Conservation (phyloP, 805 yeast species). For the Metschnikowia drakensbergensis region DNA sequence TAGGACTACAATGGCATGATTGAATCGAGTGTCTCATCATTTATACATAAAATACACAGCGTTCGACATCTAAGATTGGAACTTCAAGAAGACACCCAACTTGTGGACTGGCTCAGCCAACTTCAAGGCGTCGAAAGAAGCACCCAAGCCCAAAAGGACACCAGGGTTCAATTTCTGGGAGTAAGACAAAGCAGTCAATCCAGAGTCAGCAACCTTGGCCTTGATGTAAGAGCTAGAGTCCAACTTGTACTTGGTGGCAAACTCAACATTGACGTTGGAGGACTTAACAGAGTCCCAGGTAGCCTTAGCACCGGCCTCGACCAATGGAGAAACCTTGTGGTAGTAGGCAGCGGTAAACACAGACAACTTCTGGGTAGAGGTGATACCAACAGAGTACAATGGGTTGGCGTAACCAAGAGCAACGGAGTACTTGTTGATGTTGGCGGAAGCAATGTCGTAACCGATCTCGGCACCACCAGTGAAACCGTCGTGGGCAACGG, state of each 20-base stretch:
- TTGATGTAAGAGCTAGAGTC: constrained; percentile 87
- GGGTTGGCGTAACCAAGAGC: constrained; percentile 92
- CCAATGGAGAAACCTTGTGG: constrained; percentile 87
- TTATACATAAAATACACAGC: constrained; percentile 6
- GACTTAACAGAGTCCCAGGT: constrained; percentile 85
- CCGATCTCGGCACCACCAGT: constrained; percentile 96
- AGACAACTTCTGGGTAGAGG: constrained; percentile 81
- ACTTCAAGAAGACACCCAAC: constrained; percentile 80
- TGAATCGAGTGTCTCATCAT: background rate
- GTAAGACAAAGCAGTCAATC: constrained; percentile 90
- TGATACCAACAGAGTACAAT: constrained; percentile 78
- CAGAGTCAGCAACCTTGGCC: constrained; percentile 96
- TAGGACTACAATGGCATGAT: background rate
- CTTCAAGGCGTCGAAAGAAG: constrained; percentile 93
- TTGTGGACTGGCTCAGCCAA: constrained; percentile 96
- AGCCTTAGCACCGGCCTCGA: constrained; percentile 98
- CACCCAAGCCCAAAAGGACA: constrained; percentile 94
- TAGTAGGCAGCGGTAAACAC: constrained; percentile 93
- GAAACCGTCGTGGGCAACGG: constrained; percentile 94
- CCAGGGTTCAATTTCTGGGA: constrained; percentile 94
- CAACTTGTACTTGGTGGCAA: constrained; percentile 90
- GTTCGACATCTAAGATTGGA: constrained; percentile 48
- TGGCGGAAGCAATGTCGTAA: constrained; percentile 90
- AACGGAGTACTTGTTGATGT: constrained; percentile 89
- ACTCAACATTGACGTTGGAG: constrained; percentile 85